Evolutionary conservation across 2,329 filamentous ascomycete species (phyloP), one percentile per base, ranked within the genome.

Genomic region (Sclerotinia nivalis): DNA sequence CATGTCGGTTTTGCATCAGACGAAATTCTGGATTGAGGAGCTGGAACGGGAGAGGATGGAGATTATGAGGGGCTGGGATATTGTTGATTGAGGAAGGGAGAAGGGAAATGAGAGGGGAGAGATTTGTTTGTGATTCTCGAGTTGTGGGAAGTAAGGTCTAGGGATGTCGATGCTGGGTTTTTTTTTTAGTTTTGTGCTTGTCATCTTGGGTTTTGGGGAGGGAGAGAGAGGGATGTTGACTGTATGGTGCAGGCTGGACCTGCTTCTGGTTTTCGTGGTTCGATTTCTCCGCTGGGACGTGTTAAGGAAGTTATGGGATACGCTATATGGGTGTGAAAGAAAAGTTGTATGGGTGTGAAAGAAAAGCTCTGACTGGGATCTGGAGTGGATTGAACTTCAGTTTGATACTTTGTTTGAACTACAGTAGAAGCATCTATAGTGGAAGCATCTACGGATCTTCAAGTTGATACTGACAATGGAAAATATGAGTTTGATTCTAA

Each of bases 281-380:
- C 2, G 9, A 4, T 10, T 15, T n/a, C 8, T 28, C 8, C 2
- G 22, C 2, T 4, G 22, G 7, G 2, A 20, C 40, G 13, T n/a
- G 2, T n/a, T 18, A 9, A 43, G 22, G 0, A 5, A 8, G 55
- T 2, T 1, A 12, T 13, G 0, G 9, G 2, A 1, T 34, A 20
- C 22, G 2, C 13, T 9, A 6, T n/a, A 18, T 43, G 15, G 34
- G 3, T 4, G 4, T 18, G 0, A 4, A 10, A 22, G 2, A 18
- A 15, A 61, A 25, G 1, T n/a, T n/a, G n/a, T 31, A 18, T 43
- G 15, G 34, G 3, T 4, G 4, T 18, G 0, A 4, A 10, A 22
- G 2, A 18, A 15, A 61, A 25, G 1, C 1, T 15, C 15, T 31
- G 47, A n/a, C 20, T 37, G 7, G 8, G 60, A n/a, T 50, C 1